phyloP scores from a whole-genome alignment of 2,329 filamentous ascomycete species.

The Cladosporium sp. region DNA sequence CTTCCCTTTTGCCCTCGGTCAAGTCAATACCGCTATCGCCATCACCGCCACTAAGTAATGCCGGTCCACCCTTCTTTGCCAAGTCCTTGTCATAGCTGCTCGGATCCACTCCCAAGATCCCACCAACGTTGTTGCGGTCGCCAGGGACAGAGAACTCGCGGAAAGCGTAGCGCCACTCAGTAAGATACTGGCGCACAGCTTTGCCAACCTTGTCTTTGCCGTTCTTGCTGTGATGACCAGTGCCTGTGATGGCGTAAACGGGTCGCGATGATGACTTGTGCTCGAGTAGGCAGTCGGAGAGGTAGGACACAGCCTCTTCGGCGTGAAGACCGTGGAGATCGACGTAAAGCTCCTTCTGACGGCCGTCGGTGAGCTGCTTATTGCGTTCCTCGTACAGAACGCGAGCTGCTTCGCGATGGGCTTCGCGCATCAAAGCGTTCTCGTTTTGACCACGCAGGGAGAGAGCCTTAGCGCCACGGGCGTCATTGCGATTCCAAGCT shows the following conservation, averaged over 20 bases:
- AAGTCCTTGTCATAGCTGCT: conserved; percentile 57
- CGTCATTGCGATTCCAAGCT: conserved; percentile 98
- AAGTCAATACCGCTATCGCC: conserved; percentile 41
- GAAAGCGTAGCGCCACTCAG: conserved; percentile 94
- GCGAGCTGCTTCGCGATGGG: conserved; percentile 88
- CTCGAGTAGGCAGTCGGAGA: conserved; percentile 83
- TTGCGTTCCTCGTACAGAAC: conserved; percentile 94
- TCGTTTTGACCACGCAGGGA: conserved; percentile 93
- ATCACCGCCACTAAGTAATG: conserved; percentile 42
- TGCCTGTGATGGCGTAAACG: conserved; percentile 94
- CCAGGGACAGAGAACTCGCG: conserved; percentile 95
- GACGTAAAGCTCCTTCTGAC: conserved; percentile 78
- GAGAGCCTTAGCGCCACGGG: conserved; percentile 90
- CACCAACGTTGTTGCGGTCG: conserved; percentile 80
- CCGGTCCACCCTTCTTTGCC: conserved; percentile 29
- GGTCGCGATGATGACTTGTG: conserved; percentile 72
- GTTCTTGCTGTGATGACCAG: conserved; percentile 96
- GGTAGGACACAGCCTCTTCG: conserved; percentile 92
- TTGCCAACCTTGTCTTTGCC: conserved; percentile 98
- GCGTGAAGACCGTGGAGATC: conserved; percentile 98
- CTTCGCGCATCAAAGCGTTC: conserved; percentile 96
- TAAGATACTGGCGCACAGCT: conserved; percentile 84
- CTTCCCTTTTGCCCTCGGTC: conserved; percentile 34
- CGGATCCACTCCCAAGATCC: conserved; percentile 65
- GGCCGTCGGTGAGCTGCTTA: conserved; percentile 58